Conservation (phyloP, 2,329 filamentous ascomycete genomes). For the Aspergillus viridinutans region DNA sequence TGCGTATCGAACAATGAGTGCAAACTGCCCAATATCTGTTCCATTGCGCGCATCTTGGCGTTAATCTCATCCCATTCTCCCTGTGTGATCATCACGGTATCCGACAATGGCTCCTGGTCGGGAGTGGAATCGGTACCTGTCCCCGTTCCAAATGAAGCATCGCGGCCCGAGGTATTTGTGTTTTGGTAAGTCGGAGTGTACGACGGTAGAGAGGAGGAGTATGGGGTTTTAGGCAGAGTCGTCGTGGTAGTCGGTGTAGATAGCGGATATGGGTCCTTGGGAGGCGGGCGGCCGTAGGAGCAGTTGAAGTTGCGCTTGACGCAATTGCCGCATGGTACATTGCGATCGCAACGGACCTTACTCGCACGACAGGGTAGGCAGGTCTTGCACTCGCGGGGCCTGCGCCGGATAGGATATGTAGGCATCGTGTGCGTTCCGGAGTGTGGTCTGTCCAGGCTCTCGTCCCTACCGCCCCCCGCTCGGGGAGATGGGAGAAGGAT, state of each 20-base stretch:
- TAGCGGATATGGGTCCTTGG: conserved; percentile 10
- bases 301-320: conserved; percentile 39
- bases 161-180: conserved; percentile 9
- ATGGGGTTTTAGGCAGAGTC: conserved; percentile 10
- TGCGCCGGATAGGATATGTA: conserved; percentile 33
- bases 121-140: conserved; percentile 9
- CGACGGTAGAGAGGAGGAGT: conserved; percentile 10
- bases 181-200: neutral
- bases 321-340: conserved; percentile 39
- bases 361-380: conserved; percentile 48
- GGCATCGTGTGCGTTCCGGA: conserved; percentile 17
- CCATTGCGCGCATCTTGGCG: conserved; percentile 32
- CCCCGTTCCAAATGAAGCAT: conserved; percentile 15
- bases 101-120: conserved; percentile 19
- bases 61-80: conserved; percentile 35
- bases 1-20: conserved; percentile 27
- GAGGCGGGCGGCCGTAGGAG: conserved; percentile 30
- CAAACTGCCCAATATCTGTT: conserved; percentile 30
- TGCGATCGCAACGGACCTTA: conserved; percentile 47
- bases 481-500: conserved; percentile 6
- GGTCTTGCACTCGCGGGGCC: conserved; percentile 42
- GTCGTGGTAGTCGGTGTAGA: conserved; percentile 14
- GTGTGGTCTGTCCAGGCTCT: neutral
- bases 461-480: conserved; percentile 15
- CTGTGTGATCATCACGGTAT: conserved; percentile 29